A percentile compares a stretch with the other conserved stretches of the same genome.
Conservation (phyloP, 805 yeast species). For the Suhomyces prunicola region DNA sequence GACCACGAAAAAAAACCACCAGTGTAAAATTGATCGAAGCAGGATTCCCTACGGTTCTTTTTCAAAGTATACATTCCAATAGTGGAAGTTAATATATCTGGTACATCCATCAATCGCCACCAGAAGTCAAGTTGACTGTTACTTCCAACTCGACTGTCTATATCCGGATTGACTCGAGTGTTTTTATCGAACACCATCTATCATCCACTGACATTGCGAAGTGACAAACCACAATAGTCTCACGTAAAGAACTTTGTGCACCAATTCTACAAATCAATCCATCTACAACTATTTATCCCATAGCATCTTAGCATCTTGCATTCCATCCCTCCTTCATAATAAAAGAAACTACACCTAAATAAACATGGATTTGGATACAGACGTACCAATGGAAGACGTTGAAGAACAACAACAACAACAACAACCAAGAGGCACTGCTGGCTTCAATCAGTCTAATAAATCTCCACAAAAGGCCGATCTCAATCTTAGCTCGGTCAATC, state of each 20-base stretch:
- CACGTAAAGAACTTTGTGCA: not conserved
- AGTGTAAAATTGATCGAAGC: not conserved
- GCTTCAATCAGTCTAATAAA: constrained; percentile 4
- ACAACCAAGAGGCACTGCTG: constrained; percentile 3
- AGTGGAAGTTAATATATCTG: not conserved
- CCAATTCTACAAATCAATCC: not conserved
- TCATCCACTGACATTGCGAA: not conserved
- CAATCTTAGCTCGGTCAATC: constrained; percentile 47
- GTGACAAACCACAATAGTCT: not conserved
- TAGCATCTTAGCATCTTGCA: not conserved
- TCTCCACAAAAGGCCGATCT: constrained; percentile 34
- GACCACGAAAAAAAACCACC: constrained; percentile 1
- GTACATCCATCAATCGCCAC: not conserved
- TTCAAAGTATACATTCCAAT: not conserved
- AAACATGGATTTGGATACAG: constrained; percentile 73
- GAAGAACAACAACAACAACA: constrained; percentile 37
- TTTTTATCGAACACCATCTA: not conserved
- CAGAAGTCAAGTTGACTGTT: not conserved
- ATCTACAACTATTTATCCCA: not conserved
- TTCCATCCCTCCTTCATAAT: not conserved
- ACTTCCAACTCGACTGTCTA: not conserved
- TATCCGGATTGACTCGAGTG: not conserved
- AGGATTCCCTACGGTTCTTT: not conserved
- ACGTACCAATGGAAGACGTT: constrained; percentile 83
- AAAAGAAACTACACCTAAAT: not conserved